phyloP scores from a whole-genome alignment of 192 early-diverging fungal species.

The Coemansia sp. region DNA sequence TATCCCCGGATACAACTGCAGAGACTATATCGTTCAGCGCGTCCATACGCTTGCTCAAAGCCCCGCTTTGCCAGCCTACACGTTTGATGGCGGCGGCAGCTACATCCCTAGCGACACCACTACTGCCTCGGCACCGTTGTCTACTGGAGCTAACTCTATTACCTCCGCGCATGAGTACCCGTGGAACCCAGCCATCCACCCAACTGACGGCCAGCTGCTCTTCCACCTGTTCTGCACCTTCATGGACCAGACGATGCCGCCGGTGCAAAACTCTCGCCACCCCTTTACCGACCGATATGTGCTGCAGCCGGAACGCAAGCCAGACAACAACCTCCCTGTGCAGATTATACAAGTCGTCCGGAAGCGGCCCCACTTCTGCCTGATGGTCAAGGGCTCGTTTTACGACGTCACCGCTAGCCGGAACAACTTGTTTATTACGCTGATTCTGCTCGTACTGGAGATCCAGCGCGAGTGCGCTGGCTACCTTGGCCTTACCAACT shows the following conservation, averaged over 20 bases:
- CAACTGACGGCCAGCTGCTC: constrained; percentile 62
- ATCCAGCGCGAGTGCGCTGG: constrained; percentile 60
- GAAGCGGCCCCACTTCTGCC: constrained; percentile 58
- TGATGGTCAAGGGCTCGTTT: constrained; percentile 59
- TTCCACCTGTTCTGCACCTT: constrained; percentile 66
- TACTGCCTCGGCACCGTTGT: background rate
- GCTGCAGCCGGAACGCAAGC: constrained; percentile 56
- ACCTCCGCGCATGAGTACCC: constrained; percentile 16
- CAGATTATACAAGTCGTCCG: constrained; percentile 63
- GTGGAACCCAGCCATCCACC: constrained; percentile 41
- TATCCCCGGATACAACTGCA: constrained; percentile 40
- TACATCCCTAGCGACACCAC: constrained; percentile 6
- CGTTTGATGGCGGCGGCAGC: constrained; percentile 43
- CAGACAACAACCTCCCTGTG: constrained; percentile 52
- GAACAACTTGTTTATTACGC: constrained; percentile 50
- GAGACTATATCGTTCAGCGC: constrained; percentile 51
- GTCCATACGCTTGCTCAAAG: constrained; percentile 47
- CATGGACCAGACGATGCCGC: constrained; percentile 63
- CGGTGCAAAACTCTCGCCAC: constrained; percentile 50
- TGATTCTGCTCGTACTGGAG: constrained; percentile 60
- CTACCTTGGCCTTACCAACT: constrained; percentile 61
- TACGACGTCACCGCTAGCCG: constrained; percentile 61
- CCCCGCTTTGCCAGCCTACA: constrained; percentile 46
- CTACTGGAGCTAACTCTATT: background rate
- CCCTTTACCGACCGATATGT: constrained; percentile 63